Conservation (phyloP, 1,139 yeast species). For the Yamadazyma jaroonii region DNA sequence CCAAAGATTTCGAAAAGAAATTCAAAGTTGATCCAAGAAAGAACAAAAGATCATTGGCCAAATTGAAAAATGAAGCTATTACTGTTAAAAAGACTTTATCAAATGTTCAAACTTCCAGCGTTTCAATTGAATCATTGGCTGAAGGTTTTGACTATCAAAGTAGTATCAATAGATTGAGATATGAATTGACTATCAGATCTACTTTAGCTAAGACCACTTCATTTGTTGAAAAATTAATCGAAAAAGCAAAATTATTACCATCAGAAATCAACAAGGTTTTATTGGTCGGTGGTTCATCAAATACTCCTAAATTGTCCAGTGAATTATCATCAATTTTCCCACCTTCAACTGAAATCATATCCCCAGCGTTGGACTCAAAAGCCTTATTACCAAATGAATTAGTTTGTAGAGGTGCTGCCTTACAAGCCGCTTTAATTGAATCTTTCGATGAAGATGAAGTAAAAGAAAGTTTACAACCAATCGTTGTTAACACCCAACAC, state of each 20-base stretch:
- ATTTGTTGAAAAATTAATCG: constrained; percentile 71
- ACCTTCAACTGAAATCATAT: constrained; percentile 69
- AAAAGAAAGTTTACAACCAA: constrained; percentile 79
- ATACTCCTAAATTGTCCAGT: constrained; percentile 86
- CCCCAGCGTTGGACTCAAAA: constrained; percentile 76
- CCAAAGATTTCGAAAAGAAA: constrained; percentile 93
- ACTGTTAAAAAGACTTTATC: constrained; percentile 89
- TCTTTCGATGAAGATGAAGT: constrained; percentile 85
- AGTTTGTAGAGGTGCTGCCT: constrained; percentile 92
- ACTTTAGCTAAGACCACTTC: constrained; percentile 72
- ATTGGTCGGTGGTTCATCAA: constrained; percentile 91
- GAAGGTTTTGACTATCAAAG: constrained; percentile 94
- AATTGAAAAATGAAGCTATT: constrained; percentile 80
- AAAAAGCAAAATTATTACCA: constrained; percentile 81
- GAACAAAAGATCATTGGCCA: constrained; percentile 83
- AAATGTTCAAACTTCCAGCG: constrained; percentile 83
- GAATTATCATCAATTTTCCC: constrained; percentile 76
- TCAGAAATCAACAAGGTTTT: constrained; percentile 89
- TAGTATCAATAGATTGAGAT: constrained; percentile 89
- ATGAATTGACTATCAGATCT: constrained; percentile 81
- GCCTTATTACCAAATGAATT: constrained; percentile 88
- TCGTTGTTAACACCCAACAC: constrained; percentile 88
- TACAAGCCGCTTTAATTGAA: constrained; percentile 89
- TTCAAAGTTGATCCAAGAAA: constrained; percentile 76
- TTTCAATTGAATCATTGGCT: constrained; percentile 92